A percentile compares a stretch with the other conserved stretches of the same genome.
These are phyloP conservation scores for Martiniozyma asiatica DNA, from an alignment of 1,139 yeast species.

Conservation along the genomic window DNA sequence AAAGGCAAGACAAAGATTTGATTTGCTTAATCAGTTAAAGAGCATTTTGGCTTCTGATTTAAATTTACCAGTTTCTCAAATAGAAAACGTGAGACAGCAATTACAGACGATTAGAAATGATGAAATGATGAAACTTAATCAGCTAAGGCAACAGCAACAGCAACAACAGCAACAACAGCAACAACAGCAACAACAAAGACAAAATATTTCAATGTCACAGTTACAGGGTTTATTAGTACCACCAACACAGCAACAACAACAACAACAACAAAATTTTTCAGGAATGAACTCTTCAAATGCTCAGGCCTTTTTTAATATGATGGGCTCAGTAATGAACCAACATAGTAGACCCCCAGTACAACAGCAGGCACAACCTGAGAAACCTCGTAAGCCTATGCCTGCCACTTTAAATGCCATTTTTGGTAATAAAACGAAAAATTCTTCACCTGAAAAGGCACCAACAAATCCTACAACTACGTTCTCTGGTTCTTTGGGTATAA, in stretches of 20 bases:
- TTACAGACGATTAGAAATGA: constrained; percentile 21
- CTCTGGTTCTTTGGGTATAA: constrained; percentile 14
- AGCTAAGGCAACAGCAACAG: constrained; percentile 15
- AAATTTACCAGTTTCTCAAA: constrained; percentile 30
- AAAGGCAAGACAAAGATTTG: constrained; percentile 23
- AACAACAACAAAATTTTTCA: neutral
- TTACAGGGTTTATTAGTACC: constrained; percentile 14
- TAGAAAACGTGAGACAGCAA: constrained; percentile 23
- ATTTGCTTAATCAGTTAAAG: constrained; percentile 34
- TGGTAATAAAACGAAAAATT: neutral
- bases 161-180: constrained; percentile 16
- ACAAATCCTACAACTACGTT: constrained; percentile 1
- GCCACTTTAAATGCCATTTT: constrained; percentile 3
- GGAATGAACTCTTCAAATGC: constrained; percentile 11
- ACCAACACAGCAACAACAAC: neutral
- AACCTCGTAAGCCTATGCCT: constrained; percentile 3
- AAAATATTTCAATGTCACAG: constrained; percentile 12
- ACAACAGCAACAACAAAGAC: constrained; percentile 11
- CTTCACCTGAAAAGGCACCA: neutral
- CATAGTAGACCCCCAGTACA: constrained; percentile 5
- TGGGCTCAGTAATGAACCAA: constrained; percentile 11
- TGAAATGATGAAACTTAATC: constrained; percentile 19
- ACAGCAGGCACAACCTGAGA: constrained; percentile 2
- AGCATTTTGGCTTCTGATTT: constrained; percentile 23
- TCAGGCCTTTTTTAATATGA: constrained; percentile 14